Percentiles rank a stretch among this genome's conserved stretches.
Evolutionary conservation across 1,284 basidiomycete species (phyloP).

Genomic region (Ceratobasidium sp.): DNA sequence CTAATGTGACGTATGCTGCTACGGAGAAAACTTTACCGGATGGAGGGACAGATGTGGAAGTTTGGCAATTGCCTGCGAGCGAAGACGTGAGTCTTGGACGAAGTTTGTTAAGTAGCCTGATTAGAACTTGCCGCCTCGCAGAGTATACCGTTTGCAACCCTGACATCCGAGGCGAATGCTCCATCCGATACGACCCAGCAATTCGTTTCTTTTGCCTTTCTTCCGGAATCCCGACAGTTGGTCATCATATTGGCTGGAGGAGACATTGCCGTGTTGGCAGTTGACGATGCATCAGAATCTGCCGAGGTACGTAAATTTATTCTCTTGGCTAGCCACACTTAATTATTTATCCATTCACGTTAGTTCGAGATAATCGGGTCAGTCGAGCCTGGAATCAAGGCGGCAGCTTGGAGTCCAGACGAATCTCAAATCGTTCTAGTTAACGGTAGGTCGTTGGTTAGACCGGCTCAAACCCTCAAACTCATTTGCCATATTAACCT

Average conservation of each 20-base stretch:
- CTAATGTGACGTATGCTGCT: constrained; percentile 18
- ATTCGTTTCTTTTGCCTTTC: constrained; percentile 73
- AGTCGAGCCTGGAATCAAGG: constrained; percentile 86
- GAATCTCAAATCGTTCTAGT: constrained; percentile 85
- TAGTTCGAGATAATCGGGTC: constrained; percentile 85
- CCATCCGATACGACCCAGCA: constrained; percentile 56
- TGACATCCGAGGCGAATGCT: constrained; percentile 1
- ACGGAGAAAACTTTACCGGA: constrained; percentile 21
- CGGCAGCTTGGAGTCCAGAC: constrained; percentile 92
- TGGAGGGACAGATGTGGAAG: constrained; percentile 33
- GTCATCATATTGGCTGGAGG: constrained; percentile 78
- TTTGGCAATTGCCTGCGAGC: constrained; percentile 33
- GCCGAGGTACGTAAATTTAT: constrained; percentile 56
- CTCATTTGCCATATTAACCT: not conserved
- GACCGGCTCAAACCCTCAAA: not conserved
- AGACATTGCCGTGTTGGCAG: constrained; percentile 78
- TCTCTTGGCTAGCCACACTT: not conserved
- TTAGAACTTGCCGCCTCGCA: not conserved
- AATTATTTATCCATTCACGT: not conserved
- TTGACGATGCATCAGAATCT: constrained; percentile 68
- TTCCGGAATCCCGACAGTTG: constrained; percentile 76
- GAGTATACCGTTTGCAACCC: constrained; percentile 30
- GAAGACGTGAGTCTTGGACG: constrained; percentile 16
- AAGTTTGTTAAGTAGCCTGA: too few species aligned
- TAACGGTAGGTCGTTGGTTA: constrained; percentile 68